Conservation (phyloP, 2,329 filamentous ascomycete genomes). For the Drechslerella coelobrocha region DNA sequence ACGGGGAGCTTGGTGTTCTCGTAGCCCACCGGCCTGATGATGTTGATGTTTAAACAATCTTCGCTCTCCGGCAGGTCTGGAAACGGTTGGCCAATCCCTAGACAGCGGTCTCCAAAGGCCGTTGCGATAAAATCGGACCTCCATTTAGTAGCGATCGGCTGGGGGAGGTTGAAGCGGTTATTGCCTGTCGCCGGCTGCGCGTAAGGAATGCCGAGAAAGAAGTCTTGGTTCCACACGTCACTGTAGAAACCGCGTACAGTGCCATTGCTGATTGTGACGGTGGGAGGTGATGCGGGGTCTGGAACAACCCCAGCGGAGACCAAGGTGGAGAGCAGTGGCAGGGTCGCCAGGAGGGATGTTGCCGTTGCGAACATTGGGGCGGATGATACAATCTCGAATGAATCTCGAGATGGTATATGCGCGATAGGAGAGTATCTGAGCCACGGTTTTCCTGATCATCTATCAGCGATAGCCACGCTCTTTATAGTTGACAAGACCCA, state of each 20-base stretch:
- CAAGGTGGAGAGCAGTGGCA: constrained; percentile 19
- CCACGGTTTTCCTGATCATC: too few species aligned
- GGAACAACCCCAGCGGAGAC: constrained; percentile 13
- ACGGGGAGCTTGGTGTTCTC: constrained; percentile 59
- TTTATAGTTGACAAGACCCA: constrained; percentile 8
- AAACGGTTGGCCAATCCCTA: constrained; percentile 55
- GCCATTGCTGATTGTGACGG: constrained; percentile 58
- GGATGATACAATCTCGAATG: constrained; percentile 1
- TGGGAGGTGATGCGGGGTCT: background rate
- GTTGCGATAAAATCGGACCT: constrained; percentile 37
- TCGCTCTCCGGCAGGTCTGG: constrained; percentile 53
- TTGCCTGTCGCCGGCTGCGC: constrained; percentile 65
- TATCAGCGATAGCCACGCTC: background rate
- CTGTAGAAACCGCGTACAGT: constrained; percentile 61
- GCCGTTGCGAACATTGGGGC: too few species aligned
- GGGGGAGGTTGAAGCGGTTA: constrained; percentile 61
- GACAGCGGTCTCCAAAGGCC: constrained; percentile 52
- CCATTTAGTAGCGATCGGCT: constrained; percentile 54
- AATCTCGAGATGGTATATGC: background rate
- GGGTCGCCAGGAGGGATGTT: constrained; percentile 7
- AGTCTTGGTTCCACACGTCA: constrained; percentile 61
- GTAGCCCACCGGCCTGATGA: constrained; percentile 55
- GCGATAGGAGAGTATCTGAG: too few species aligned
- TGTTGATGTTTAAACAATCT: constrained; percentile 57
- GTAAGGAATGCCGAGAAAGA: constrained; percentile 66